Evolutionary conservation across 257 asterid species (phyloP), one percentile per base, ranked within the genome.

Genomic region (Thymus mandschuricus): DNA sequence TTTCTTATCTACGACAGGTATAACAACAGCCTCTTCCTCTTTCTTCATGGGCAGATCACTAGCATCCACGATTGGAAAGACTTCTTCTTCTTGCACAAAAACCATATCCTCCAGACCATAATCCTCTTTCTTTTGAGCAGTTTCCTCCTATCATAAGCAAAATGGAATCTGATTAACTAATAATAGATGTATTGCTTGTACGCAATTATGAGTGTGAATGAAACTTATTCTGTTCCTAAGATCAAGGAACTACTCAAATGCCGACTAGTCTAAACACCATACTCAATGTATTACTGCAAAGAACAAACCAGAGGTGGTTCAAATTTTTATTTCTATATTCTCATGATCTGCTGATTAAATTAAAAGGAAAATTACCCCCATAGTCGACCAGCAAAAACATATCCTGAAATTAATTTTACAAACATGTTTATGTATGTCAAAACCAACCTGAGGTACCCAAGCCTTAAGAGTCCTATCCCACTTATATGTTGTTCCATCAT

Each of bases 361-460:
- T 13, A 33, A 38, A 33, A 48, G 4, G 28, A 6, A 73, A 56
- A 41, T 8, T 60, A 21, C 28, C 46, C 3, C 9, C 51, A 68
- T 9, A 60, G 6, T 30, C 33, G 43, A 72, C 48, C 31, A n/a
- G 10, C 38, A 30, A 51, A 69, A 60, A 62, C 30, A 67, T 40
- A 66, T 48, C 34, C 46, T 44, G 61, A 66, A 56, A 56, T 70
- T 66, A 52, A 40, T 66, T 66, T 61, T 60, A 59, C 38, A 65
- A 31, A 30, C 38, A 21, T 58, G 72, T 13, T 38, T 45, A 45
- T 64, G 59, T 56, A 73, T 50, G 11, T 56, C 40, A 62, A 58
- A 68, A 70, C 80, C 60, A 69, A 94, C 99, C 98, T 95, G 98
- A 71, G 99, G 99, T 73, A 87, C 97, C 99, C 97, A 89, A 44